These are phyloP conservation scores for Bimuria novae-zelandiae DNA, from an alignment of 2,329 filamentous ascomycete genomes.

Conservation along the genomic window DNA sequence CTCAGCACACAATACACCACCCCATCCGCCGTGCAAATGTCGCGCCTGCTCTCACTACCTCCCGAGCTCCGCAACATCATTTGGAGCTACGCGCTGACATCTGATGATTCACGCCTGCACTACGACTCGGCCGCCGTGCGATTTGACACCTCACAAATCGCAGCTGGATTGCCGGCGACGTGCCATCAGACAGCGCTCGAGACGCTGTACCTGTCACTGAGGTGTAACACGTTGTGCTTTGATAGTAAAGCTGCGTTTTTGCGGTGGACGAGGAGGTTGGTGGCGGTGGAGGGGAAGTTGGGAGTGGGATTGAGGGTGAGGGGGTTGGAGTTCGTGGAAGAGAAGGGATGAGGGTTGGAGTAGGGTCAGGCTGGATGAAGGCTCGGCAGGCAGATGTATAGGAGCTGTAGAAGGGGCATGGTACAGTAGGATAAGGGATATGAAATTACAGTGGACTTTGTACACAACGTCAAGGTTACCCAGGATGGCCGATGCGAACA, in stretches of 20 bases:
- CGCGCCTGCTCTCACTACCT: constrained; percentile 17
- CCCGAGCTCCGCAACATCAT: constrained; percentile 20
- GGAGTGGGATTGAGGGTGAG: neutral
- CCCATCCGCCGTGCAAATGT: neutral
- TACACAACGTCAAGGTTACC: no score
- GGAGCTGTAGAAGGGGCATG: no score
- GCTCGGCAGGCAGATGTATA: no score
- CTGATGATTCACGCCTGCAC: constrained; percentile 3
- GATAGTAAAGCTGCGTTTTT: constrained; percentile 13
- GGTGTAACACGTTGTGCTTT: constrained; percentile 17
- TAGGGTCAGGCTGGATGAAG: no score
- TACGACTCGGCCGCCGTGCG: constrained; percentile 9
- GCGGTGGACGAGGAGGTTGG: neutral
- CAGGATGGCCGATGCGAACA: no score
- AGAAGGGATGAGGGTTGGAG: neutral
- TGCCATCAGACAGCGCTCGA: constrained; percentile 20
- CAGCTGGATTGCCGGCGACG: constrained; percentile 16
- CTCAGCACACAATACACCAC: neutral
- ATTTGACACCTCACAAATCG: constrained; percentile 18
- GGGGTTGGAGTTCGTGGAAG: neutral
- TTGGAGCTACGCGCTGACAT: constrained; percentile 15
- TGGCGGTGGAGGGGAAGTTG: neutral
- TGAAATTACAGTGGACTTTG: no score
- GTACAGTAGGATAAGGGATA: no score
- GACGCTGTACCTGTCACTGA: constrained; percentile 17